Percentiles rank a stretch among this genome's conserved stretches.
phyloP scores from a whole-genome alignment of 1,284 basidiomycete species.

The Naganishia sp. region DNA sequence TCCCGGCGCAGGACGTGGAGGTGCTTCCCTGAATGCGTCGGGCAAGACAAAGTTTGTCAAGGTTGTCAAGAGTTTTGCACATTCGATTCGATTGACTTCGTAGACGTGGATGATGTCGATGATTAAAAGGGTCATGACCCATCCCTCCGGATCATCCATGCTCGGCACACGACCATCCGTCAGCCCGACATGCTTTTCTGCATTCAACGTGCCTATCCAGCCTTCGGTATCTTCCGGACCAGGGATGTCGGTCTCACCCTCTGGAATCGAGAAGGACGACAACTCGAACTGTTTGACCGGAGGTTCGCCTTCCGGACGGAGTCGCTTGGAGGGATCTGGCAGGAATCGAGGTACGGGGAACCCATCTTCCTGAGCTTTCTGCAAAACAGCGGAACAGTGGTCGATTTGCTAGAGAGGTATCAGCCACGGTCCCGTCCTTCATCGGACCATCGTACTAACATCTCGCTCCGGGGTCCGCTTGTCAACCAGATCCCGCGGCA shows the following conservation, averaged over 20 bases:
- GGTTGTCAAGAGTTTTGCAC: constrained; percentile 80
- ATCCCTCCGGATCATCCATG: constrained; percentile 70
- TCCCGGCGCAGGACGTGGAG: constrained; percentile 38
- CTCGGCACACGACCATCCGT: constrained; percentile 57
- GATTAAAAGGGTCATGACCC: constrained; percentile 73
- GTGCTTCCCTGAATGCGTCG: constrained; percentile 67
- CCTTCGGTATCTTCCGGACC: constrained; percentile 61
- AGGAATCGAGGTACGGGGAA: constrained; percentile 48
- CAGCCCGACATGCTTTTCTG: constrained; percentile 25
- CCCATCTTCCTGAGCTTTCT: constrained; percentile 9
- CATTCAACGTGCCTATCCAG: constrained; percentile 59
- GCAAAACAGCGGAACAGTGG: constrained; percentile 12
- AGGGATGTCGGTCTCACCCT: constrained; percentile 52
- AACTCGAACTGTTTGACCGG: constrained; percentile 18
- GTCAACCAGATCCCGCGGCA: constrained; percentile 36
- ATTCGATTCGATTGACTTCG: constrained; percentile 95
- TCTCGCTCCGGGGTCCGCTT: constrained; percentile 28
- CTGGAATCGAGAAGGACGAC: constrained; percentile 42
- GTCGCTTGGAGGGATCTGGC: constrained; percentile 66
- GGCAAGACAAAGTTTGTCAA: constrained; percentile 80
- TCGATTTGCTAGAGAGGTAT: constrained; percentile 29
- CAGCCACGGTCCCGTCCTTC: background rate
- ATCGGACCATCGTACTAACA: constrained; percentile 13
- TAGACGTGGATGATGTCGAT: constrained; percentile 87
- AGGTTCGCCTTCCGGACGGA: constrained; percentile 56